Percentiles rank a stretch among this genome's conserved stretches.
Evolutionary conservation across 345 rosid genomes (phyloP).

Genomic region (Ricinus communis): DNA sequence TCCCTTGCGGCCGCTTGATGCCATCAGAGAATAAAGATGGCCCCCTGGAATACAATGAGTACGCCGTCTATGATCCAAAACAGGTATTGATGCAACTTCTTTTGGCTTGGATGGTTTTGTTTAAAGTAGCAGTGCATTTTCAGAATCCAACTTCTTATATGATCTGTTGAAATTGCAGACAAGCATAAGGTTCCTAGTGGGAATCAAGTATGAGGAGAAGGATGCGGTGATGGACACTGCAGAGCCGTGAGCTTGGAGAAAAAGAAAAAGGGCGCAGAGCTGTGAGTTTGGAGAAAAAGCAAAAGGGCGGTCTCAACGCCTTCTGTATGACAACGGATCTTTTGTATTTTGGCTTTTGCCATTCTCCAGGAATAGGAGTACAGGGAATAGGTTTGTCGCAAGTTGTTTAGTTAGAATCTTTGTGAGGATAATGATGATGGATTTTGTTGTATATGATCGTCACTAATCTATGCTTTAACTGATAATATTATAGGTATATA

Average conservation of each 20-base stretch:
- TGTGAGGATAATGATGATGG: neutral
- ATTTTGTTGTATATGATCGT: constrained; percentile 17
- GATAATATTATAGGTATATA: too few relatives aligned
- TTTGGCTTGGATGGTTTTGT: neutral
- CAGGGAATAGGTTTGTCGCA: neutral
- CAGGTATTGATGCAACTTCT: constrained; percentile 43
- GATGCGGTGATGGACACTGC: constrained; percentile 33
- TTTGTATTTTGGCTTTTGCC: neutral
- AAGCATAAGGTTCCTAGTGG: constrained; percentile 66
- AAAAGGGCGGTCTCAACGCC: neutral
- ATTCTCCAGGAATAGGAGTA: neutral
- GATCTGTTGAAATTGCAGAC: constrained; percentile 36
- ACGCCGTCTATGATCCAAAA: constrained; percentile 73
- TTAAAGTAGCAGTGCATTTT: too few relatives aligned
- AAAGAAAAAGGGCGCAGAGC: too few relatives aligned
- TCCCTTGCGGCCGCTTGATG: constrained; percentile 69
- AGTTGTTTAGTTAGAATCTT: too few relatives aligned
- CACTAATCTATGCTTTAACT: neutral
- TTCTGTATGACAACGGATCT: too few relatives aligned
- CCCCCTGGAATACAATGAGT: constrained; percentile 74
- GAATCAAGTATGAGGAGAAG: constrained; percentile 65
- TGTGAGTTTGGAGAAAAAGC: too few relatives aligned
- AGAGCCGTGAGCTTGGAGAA: constrained; percentile 16
- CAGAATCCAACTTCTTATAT: too few relatives aligned
- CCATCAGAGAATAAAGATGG: constrained; percentile 61